These are phyloP conservation scores for Dictyostelium intermedium DNA, from an alignment of 78 protist species.

Conservation along the genomic window DNA sequence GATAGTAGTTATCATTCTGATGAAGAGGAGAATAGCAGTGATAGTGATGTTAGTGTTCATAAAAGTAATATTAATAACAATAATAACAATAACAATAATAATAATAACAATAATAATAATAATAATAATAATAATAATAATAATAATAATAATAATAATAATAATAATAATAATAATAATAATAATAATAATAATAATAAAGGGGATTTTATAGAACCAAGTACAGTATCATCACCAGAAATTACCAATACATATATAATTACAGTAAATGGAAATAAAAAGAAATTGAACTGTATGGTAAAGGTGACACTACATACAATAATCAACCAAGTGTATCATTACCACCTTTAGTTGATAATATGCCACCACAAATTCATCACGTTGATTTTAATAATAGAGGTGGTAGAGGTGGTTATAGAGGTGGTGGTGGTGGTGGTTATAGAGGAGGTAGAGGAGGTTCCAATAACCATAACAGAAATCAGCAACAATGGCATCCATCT, in stretches of 20 bases:
- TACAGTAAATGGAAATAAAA: not conserved
- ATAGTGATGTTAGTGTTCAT: not conserved
- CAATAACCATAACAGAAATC: not conserved
- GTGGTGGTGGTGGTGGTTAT: not conserved
- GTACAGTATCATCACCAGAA: not conserved
- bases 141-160: too few relatives aligned
- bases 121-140: not conserved
- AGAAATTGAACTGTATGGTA: not conserved
- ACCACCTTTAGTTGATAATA: conserved; percentile 1
- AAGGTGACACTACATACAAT: not conserved
- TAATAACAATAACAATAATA: not conserved
- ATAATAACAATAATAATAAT: not conserved
- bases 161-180: not conserved
- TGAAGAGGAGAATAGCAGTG: not conserved
- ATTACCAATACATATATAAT: not conserved
- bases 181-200: not conserved
- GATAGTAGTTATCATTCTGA: not conserved
- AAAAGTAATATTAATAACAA: not conserved
- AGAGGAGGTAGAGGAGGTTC: not conserved
- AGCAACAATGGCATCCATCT: not conserved
- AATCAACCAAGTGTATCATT: not conserved
- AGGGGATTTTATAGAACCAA: not conserved
- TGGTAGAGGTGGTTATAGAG: not conserved
- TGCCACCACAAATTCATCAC: not conserved
- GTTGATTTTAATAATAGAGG: not conserved